These are phyloP conservation scores for Podaxis sp. DNA, from an alignment of 768 basidiomycete species.

Conservation along the genomic window DNA sequence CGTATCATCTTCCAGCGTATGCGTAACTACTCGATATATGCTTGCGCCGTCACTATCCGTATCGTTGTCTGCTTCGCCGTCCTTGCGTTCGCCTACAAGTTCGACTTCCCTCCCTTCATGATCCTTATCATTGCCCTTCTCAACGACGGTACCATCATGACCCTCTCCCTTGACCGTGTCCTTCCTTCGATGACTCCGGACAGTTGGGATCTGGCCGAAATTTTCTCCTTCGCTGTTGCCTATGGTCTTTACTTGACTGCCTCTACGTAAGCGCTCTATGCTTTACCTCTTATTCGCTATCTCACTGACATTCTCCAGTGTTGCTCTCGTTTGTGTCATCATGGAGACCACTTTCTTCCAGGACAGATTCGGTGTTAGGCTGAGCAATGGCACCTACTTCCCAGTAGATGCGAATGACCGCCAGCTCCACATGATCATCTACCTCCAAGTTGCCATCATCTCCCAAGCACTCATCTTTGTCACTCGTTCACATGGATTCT, in stretches of 20 bases:
- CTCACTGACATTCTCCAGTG: slow-evolving; percentile 35
- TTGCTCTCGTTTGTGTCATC: slow-evolving; percentile 81
- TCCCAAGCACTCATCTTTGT: slow-evolving; percentile 97
- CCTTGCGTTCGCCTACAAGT: slow-evolving; percentile 93
- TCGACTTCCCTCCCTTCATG: slow-evolving; percentile 99
- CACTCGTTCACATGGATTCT: slow-evolving; percentile 91
- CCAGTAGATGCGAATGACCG: slow-evolving; percentile 56
- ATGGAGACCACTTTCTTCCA: slow-evolving; percentile 90
- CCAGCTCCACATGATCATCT: slow-evolving; percentile 84
- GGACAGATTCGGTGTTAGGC: slow-evolving; percentile 73
- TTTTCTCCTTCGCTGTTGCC: slow-evolving; percentile 92
- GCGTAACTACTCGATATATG: slow-evolving; percentile 98
- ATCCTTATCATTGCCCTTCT: slow-evolving; percentile 95
- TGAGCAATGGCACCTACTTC: slow-evolving; percentile 28
- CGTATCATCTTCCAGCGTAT: slow-evolving; percentile 99
- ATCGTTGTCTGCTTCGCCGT: slow-evolving; percentile 98
- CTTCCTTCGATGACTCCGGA: slow-evolving; percentile 94
- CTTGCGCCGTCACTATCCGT: slow-evolving; percentile 96
- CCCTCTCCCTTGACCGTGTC: slow-evolving; percentile 93
- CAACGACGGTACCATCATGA: slow-evolving; percentile 99
- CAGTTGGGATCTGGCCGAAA: slow-evolving; percentile 94
- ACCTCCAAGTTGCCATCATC: slow-evolving; percentile 97
- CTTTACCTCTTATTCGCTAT: slow-evolving; percentile 13
- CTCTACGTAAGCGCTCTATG: slow-evolving; percentile 72
- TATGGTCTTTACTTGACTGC: slow-evolving; percentile 92